Base-by-base conservation (phyloP, 176 grass and related monocot genomes). In the Canna indica region DNA sequence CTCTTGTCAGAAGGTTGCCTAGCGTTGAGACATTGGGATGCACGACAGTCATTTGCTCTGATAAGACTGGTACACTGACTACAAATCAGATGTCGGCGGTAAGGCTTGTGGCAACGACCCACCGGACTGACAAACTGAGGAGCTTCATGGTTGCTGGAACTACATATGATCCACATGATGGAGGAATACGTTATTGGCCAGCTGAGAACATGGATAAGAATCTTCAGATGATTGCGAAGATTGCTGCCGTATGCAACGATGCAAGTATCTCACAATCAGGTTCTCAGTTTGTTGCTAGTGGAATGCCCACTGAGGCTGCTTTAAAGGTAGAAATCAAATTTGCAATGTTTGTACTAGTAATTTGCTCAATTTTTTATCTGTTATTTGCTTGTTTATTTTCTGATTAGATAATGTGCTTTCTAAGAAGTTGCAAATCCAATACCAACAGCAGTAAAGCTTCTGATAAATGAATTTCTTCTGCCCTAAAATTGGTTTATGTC, bases 11-110 rank as follows among this genome's bases (percentile, higher is more conserved):
- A 14, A 74, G 73, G 72, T 47, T 81, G 35, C 60, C 78, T 1
- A 81, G 78, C 30, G 78, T 81, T 2, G 78, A 81, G 50, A 81
- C 78, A 2, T 26, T 81, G 22, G 78, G 78, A 8, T 81, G 78
- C 72, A 81, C 78, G 3, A 81, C 78, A 7, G 78, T 81, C 22
- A 81, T 81, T 44, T 81, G 78, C 16, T 81, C 78, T 25, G 78
- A 81, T 30, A 81, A 81, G 58, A 81, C 78, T 18, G 78, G 78
- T 26, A 81, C 78, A 4, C 59, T 81, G 14, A 81, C 78, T 0
- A 81, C 78, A 5, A 81, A 81, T 38, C 78, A 81, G 72, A 81
- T 81, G 78, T 81, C 78, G 5, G 78, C 59, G 17, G 78, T 81
- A 5, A 53, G 42, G 31, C 16, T 81, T 7, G 70, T 81, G 18